phyloP scores from a whole-genome alignment of 306 rosid genomes.

The Prunus padus region DNA sequence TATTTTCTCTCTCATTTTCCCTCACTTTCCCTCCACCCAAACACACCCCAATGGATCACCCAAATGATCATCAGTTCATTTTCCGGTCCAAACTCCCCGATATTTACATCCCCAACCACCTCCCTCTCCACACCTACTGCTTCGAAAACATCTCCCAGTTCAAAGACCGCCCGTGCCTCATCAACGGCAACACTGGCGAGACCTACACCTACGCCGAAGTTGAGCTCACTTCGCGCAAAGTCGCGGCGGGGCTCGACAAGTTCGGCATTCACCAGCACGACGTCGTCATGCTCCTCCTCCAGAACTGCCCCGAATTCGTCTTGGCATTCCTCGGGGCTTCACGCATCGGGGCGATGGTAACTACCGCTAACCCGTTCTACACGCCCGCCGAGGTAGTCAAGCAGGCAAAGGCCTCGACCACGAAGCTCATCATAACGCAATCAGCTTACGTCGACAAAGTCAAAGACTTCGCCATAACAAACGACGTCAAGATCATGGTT shows the following conservation, averaged over 20 bases:
- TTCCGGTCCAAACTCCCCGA: constrained; percentile 79
- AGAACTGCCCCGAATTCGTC: constrained; percentile 63
- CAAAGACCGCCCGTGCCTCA: constrained; percentile 60
- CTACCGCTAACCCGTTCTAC: constrained; percentile 64
- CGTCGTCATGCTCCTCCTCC: constrained; percentile 75
- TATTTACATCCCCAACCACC: constrained; percentile 71
- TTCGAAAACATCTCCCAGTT: constrained; percentile 58
- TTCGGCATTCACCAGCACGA: constrained; percentile 55
- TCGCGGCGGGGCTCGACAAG: constrained; percentile 58
- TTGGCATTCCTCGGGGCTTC: constrained; percentile 71
- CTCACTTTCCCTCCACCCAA: constrained; percentile 19
- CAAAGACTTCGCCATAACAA: constrained; percentile 28
- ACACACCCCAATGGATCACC: constrained; percentile 26
- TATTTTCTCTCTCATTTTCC: not conserved
- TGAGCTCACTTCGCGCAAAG: constrained; percentile 42
- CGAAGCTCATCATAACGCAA: constrained; percentile 54
- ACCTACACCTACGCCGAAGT: constrained; percentile 49
- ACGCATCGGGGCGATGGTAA: constrained; percentile 50
- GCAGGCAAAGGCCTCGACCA: constrained; percentile 44
- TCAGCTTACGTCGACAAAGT: constrained; percentile 44
- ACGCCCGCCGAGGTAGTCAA: constrained; percentile 57
- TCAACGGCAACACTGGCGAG: constrained; percentile 55
- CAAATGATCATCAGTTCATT: constrained; percentile 36
- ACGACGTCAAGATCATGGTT: constrained; percentile 30
- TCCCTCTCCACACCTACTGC: constrained; percentile 71